Evolutionary conservation across 495 filamentous ascomycete species (phyloP), one percentile per base, ranked within the genome.

Genomic region (Cladorrhinum samala): DNA sequence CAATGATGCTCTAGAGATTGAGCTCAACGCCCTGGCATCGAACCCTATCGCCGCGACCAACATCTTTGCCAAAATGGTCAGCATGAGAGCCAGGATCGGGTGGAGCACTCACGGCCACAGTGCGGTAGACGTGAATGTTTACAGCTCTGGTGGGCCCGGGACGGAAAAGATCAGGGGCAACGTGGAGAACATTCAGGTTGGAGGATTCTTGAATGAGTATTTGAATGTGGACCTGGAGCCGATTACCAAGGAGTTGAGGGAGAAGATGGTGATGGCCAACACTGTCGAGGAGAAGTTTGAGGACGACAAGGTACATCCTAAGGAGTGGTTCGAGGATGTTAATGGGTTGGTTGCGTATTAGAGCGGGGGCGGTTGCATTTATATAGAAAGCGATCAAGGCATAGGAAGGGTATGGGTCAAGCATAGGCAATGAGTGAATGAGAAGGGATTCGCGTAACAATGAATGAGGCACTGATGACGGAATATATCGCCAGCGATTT

Each of bases 61-160:
- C 62, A 69, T 81, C n/a, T 88, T 97, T 60, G 82, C 90, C 0
- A 81, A 88, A 61, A 90, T 96, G 72, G 79, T 97, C 59, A 92
- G 87, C 58, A 77, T 87, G 9, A 78, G 94, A 47, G 87, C 91
- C 2, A 90, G 95, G 64, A 80, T 95, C 44, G 94, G 93, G 11
- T 98, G 94, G 94, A 83, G 76, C 25, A 95, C 89, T 0, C 90
- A 94, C 62, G 91, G 91, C 16, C 91, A 96, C 71, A 89, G 85
- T 38, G 88, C 79, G 38, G 89, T 89, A 11, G 91, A 96, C 66
- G 91, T 96, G 46, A 95, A 96, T 65, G 87, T 95, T 58, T 96
- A 95, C 65, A 83, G 85, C 52, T 86, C 84, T 0, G 67, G 68
- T 17, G 79, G 78, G 3, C 63, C 64, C 1, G 73, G 64, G 3